A percentile compares a stretch with the other conserved stretches of the same genome.
These are phyloP conservation scores for Grosmannia clavigera DNA, from an alignment of 2,329 filamentous ascomycete species.

Conservation along the genomic window DNA sequence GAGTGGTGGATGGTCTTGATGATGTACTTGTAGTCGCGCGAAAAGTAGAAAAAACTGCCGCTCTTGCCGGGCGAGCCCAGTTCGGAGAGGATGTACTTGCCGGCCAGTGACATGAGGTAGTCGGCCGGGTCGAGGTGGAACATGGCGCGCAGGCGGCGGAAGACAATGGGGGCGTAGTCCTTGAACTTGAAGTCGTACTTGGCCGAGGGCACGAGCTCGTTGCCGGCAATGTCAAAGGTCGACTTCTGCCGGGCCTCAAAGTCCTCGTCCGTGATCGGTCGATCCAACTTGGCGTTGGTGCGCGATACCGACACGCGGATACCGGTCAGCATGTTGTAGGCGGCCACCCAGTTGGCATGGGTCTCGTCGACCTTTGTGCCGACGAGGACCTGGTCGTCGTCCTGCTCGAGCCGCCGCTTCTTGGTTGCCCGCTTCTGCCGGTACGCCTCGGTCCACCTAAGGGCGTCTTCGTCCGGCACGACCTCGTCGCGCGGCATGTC, in stretches of 20 bases:
- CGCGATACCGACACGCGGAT: slow-evolving; percentile 94
- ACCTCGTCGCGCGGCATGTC: slow-evolving; percentile 76
- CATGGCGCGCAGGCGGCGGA: slow-evolving; percentile 74
- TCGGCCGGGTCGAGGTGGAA: slow-evolving; percentile 93
- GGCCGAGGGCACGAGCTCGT: slow-evolving; percentile 91
- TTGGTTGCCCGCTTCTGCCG: slow-evolving; percentile 85
- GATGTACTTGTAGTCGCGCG: slow-evolving; percentile 98
- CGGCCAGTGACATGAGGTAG: slow-evolving; percentile 94
- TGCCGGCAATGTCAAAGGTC: slow-evolving; percentile 96
- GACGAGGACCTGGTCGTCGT: slow-evolving; percentile 88
- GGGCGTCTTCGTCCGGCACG: slow-evolving; percentile 76
- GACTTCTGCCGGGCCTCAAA: slow-evolving; percentile 95
- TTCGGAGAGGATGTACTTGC: slow-evolving; percentile 97
- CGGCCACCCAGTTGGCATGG: slow-evolving; percentile 93
- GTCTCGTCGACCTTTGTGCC: slow-evolving; percentile 97
- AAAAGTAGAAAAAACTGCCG: slow-evolving; percentile 99
- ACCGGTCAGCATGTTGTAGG: slow-evolving; percentile 98
- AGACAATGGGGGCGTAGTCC: slow-evolving; percentile 99
- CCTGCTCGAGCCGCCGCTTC: slow-evolving; percentile 66
- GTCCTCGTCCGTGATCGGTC: slow-evolving; percentile 78
- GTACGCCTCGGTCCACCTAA: slow-evolving; percentile 85
- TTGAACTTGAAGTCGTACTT: slow-evolving; percentile 99
- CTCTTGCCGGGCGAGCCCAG: slow-evolving; percentile 95
- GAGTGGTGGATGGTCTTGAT: slow-evolving; percentile 98
- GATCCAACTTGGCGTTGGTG: slow-evolving; percentile 92